Conservation (phyloP, 805 yeast genomes). For the Maudiozyma turicensis region DNA sequence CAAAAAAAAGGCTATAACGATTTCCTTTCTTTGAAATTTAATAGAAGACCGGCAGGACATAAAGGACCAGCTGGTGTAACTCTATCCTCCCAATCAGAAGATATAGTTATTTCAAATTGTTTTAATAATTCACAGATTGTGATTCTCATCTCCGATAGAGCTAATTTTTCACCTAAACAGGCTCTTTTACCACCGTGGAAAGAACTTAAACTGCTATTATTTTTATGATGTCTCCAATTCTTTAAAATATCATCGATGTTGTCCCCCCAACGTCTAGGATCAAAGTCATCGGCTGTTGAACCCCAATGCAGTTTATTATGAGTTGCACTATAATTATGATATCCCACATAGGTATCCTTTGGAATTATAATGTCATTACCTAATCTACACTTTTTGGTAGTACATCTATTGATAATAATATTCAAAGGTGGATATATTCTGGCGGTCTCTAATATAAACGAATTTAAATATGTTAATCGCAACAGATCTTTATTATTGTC, state of each 20-base stretch:
- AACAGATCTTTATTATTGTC: conserved; percentile 36
- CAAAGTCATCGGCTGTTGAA: conserved; percentile 33
- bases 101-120: conserved; percentile 31
- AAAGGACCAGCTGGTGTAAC: conserved; percentile 53
- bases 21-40: conserved; percentile 14
- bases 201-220: conserved; percentile 38
- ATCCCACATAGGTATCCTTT: conserved; percentile 43
- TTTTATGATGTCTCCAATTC: conserved; percentile 36
- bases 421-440: conserved; percentile 49
- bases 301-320: conserved; percentile 40
- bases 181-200: conserved; percentile 55
- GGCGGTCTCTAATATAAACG: conserved; percentile 50
- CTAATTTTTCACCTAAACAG: conserved; percentile 52
- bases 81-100: conserved; percentile 38
- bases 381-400: conserved; percentile 31
- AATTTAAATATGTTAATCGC: conserved; percentile 46
- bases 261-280: conserved; percentile 45
- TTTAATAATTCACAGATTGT: conserved; percentile 32
- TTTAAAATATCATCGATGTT: conserved; percentile 30
- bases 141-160: conserved; percentile 37
- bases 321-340: conserved; percentile 44
- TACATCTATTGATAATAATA: conserved; percentile 42
- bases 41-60: conserved; percentile 35
- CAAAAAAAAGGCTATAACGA: not conserved
- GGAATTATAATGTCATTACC: conserved; percentile 39